phyloP scores from a whole-genome alignment of 192 early-diverging fungal species.

The Cetraspora pellucida region DNA sequence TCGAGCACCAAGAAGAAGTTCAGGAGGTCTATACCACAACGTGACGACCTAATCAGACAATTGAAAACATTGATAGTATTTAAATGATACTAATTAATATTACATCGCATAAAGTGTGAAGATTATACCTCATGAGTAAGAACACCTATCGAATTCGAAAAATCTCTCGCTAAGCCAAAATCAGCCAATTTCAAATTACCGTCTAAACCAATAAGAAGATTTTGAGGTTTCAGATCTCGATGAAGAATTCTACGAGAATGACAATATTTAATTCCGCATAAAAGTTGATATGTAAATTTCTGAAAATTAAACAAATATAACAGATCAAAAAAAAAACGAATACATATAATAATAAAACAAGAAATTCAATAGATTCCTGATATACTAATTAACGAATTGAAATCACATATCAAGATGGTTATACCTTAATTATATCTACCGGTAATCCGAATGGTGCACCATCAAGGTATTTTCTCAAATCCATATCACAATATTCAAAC shows the following conservation, averaged over 20 bases:
- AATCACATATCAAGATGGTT: neutral
- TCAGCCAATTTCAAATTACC: constrained; percentile 93
- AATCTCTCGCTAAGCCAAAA: constrained; percentile 93
- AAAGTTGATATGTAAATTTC: constrained; percentile 91
- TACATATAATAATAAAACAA: neutral
- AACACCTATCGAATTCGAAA: constrained; percentile 86
- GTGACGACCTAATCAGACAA: constrained; percentile 72
- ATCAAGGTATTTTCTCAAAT: constrained; percentile 48
- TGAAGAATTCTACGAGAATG: constrained; percentile 93
- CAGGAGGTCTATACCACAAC: constrained; percentile 94
- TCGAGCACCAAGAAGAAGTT: constrained; percentile 89
- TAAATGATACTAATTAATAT: neutral
- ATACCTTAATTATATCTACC: constrained; percentile 38
- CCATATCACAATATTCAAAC: constrained; percentile 95
- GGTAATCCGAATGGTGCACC: constrained; percentile 27
- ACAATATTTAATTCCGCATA: constrained; percentile 87
- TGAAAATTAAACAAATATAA: constrained; percentile 34
- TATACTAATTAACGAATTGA: neutral
- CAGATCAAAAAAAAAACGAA: neutral
- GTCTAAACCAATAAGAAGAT: constrained; percentile 87
- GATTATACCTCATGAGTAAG: constrained; percentile 87
- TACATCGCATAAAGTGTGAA: neutral
- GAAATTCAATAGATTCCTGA: neutral
- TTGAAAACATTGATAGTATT: neutral
- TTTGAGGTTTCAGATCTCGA: constrained; percentile 98